A percentile compares a stretch with the other conserved stretches of the same genome.
Conservation (phyloP, 2,329 filamentous ascomycete species). For the Phaeosphaeriaceae sp. region DNA sequence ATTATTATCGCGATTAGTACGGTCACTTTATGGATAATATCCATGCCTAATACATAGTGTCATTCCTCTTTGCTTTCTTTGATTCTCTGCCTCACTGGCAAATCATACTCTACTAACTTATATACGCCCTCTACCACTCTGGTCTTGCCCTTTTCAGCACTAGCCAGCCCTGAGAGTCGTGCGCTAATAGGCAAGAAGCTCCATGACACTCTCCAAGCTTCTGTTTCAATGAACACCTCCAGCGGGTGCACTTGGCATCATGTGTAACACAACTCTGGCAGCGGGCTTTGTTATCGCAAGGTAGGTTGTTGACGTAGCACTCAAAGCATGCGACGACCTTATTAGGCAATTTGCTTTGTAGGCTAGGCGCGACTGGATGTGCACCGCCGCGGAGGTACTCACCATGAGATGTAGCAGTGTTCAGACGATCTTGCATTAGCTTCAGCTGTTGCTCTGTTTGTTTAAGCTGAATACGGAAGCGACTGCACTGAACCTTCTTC, state of each 20-base stretch:
- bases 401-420: slow-evolving; percentile 16
- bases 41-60: slow-evolving; percentile 23
- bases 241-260: slow-evolving; percentile 28
- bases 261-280: slow-evolving; percentile 34
- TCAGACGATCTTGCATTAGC: slow-evolving; percentile 9
- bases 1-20: too few relatives aligned
- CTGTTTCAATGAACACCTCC: slow-evolving; percentile 38
- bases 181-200: slow-evolving; percentile 28
- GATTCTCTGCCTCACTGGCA: background rate
- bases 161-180: slow-evolving; percentile 28
- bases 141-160: slow-evolving; percentile 15
- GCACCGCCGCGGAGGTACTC: slow-evolving; percentile 30
- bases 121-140: slow-evolving; percentile 19
- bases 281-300: slow-evolving; percentile 28
- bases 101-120: too few relatives aligned
- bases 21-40: slow-evolving; percentile 35
- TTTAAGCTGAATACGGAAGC: slow-evolving; percentile 24
- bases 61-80: background rate
- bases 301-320: slow-evolving; percentile 33
- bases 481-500: slow-evolving; percentile 28
- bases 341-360: slow-evolving; percentile 22
- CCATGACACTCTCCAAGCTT: slow-evolving; percentile 28
- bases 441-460: slow-evolving; percentile 8
- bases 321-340: slow-evolving; percentile 34
- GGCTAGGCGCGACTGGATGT: slow-evolving; percentile 29